A percentile compares a stretch with the other conserved stretches of the same genome.
These are phyloP conservation scores for Fragilariopsis cylindrus DNA, from an alignment of 108 stramenopile genomes.

Conservation along the genomic window DNA sequence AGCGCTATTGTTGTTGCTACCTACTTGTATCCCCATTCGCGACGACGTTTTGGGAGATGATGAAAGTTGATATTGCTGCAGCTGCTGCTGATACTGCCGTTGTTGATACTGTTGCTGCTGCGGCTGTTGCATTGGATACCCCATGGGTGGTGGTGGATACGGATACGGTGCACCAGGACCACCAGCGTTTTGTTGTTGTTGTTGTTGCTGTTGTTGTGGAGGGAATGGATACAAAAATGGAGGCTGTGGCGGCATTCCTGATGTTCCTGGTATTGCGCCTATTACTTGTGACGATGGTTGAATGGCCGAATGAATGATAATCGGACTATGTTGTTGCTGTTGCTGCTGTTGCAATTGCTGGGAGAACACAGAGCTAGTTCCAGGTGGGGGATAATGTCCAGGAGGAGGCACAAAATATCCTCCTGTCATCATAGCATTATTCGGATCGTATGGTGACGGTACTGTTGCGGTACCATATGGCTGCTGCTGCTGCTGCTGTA, in stretches of 20 bases:
- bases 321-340: constrained; percentile 5
- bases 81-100: constrained; percentile 12
- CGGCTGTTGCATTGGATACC: neutral
- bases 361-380: too few species aligned
- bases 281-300: neutral
- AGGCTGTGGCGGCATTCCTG: constrained; percentile 3
- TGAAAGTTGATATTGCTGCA: neutral
- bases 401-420: constrained; percentile 8
- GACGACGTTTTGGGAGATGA: neutral
- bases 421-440: constrained; percentile 1
- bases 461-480: neutral
- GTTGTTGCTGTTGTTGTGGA: neutral
- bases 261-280: neutral
- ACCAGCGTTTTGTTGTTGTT: neutral
- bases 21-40: neutral
- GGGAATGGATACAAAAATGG: constrained; percentile 9
- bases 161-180: neutral
- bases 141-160: neutral
- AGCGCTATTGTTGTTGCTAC: neutral
- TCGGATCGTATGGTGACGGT: neutral
- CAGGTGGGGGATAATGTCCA: neutral
- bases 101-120: neutral
- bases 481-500: neutral
- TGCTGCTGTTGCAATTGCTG: constrained; percentile 6
- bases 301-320: constrained; percentile 13